Evolutionary conservation across 2,329 filamentous ascomycete species (phyloP), one percentile per base, ranked within the genome.

Genomic region (Trichophyton simii): DNA sequence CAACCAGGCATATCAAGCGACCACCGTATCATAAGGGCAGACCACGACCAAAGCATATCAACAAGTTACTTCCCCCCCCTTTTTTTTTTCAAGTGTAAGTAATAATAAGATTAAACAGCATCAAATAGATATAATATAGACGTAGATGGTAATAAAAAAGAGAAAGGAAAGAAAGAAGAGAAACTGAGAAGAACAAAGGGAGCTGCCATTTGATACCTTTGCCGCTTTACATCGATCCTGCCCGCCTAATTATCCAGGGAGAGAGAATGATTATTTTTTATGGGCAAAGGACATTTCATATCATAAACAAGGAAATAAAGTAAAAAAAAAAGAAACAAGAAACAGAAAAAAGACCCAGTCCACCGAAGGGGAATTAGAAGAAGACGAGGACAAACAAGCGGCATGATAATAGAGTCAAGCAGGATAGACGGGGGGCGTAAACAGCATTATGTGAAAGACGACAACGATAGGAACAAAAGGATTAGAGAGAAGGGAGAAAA

Each of bases 281-380:
- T 55, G 28, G 50, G 50, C 50, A 36, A 55, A 28, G 50, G 34
- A 38, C 34, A 38, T 38, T 22, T 55, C 50, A 55, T 34, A 36
- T 55, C 50, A 55, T 55, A 55, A 55, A 55, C 50, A 55, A 55
- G 50, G 50, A 18, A 44, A 44, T 44, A 44, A 44, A 44, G 15
- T n/a, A 44, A 44, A 18, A 55, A 38, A 34, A 55, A 36, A 15
- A 13, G 9, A 38, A 38, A 18, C 18, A 36, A 36, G 34, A 36
- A 36, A 36, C 34, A 11, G 36, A 55, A 54, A 54, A 36, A 36
- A 34, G 28, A 55, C 50, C 50, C 31, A 55, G 50, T 55, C 50
- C 50, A 36, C 31, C 50, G 28, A 55, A 55, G 34, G 28, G 31
- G 50, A 36, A 36, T 34, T 25, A 55, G 22, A 50, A 22, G 46